These are phyloP conservation scores for Primulina tabacum DNA, from an alignment of 257 asterid genomes.

Conservation along the genomic window DNA sequence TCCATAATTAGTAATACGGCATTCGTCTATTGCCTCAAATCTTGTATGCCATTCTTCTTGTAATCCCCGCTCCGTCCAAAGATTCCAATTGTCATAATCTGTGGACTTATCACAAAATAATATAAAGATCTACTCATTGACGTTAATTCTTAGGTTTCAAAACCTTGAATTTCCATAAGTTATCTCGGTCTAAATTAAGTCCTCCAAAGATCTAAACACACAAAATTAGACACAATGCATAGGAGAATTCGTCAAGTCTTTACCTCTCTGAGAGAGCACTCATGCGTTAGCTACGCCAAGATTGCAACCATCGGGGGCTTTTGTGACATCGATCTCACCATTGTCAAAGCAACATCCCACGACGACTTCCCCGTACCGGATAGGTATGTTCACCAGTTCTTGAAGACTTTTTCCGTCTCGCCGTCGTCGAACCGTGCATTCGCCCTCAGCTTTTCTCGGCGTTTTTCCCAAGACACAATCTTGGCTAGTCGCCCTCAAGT, in stretches of 20 bases:
- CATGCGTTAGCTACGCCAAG: conserved; percentile 55
- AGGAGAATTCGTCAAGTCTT: conserved; percentile 41
- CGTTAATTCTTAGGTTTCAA: conserved; percentile 20
- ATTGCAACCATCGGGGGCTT: conserved; percentile 57
- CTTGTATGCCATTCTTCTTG: conserved; percentile 14
- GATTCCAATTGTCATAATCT: conserved; percentile 21
- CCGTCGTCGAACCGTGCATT: conserved; percentile 41
- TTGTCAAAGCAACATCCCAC: conserved; percentile 61
- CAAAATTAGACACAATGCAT: conserved; percentile 25
- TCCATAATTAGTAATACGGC: no score
- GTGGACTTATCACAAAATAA: conserved; percentile 18
- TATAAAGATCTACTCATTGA: conserved; percentile 11
- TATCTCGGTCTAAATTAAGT: neutral
- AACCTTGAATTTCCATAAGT: neutral
- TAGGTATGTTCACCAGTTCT: conserved; percentile 42
- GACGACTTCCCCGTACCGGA: conserved; percentile 48
- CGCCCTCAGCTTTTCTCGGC: conserved; percentile 35
- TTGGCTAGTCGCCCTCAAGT: conserved; percentile 71
- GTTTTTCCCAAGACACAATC: conserved; percentile 50
- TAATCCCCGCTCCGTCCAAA: conserved; percentile 15
- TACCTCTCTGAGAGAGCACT: conserved; percentile 40
- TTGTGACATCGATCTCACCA: conserved; percentile 44
- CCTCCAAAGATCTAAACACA: neutral
- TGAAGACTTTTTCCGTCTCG: conserved; percentile 49
- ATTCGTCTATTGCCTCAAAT: no score